phyloP scores from a whole-genome alignment of 2,329 filamentous ascomycete species.

The Curvularia sp. region DNA sequence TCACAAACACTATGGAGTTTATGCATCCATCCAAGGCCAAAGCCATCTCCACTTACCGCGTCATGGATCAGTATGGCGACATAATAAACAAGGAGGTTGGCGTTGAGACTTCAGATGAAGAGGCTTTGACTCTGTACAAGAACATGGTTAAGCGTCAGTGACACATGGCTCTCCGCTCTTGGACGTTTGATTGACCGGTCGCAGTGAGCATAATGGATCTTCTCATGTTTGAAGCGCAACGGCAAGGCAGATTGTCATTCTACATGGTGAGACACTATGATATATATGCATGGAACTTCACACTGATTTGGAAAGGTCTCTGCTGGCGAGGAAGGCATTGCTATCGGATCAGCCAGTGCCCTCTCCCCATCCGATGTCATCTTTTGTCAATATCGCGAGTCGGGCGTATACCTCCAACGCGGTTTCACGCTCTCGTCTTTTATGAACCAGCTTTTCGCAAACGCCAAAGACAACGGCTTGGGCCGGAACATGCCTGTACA shows the following conservation, averaged over 20 bases:
- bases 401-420: conserved; percentile 87
- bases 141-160: conserved; percentile 66
- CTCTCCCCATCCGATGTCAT: conserved; percentile 85
- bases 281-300: neutral
- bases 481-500: conserved; percentile 98
- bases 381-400: conserved; percentile 93
- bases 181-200: conserved; percentile 8
- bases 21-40: conserved; percentile 71
- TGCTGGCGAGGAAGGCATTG: conserved; percentile 92
- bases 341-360: conserved; percentile 85
- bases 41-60: conserved; percentile 88
- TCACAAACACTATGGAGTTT: conserved; percentile 81
- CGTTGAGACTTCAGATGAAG: conserved; percentile 68
- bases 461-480: conserved; percentile 76
- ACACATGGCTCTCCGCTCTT: neutral
- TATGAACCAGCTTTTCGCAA: conserved; percentile 95
- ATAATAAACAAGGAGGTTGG: conserved; percentile 77
- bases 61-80: conserved; percentile 85
- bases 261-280: conserved; percentile 76
- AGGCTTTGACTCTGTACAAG: conserved; percentile 67
- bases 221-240: conserved; percentile 97
- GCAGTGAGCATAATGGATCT: conserved; percentile 85
- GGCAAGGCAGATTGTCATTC: conserved; percentile 91
- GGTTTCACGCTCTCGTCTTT: conserved; percentile 88
- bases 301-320: conserved; percentile 60